A percentile compares a stretch with the other conserved stretches of the same genome.
phyloP scores from a whole-genome alignment of 371 early-diverging fungal genomes.

The Apophysomyces elegans region DNA sequence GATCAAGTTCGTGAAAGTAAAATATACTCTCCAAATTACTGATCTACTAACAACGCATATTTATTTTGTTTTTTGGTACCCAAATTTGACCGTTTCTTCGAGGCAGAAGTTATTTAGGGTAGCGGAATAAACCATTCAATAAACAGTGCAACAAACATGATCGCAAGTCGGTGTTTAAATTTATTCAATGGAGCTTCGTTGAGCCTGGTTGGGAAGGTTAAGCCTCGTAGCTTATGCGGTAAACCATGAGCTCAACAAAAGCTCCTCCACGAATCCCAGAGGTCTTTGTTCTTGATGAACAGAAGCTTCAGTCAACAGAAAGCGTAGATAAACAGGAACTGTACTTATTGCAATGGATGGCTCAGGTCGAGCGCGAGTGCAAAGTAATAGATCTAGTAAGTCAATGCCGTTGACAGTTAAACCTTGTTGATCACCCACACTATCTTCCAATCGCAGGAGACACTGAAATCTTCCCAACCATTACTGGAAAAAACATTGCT shows the following conservation, averaged over 20 bases:
- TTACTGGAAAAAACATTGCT: conserved; percentile 73
- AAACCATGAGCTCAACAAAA: conserved; percentile 5
- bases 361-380: conserved; percentile 71
- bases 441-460: conserved; percentile 45
- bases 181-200: no score
- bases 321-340: conserved; percentile 78
- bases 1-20: no score
- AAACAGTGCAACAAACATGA: no score
- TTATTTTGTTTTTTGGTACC: no score
- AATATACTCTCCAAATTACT: no score
- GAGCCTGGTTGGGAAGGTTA: background rate
- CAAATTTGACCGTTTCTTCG: no score
- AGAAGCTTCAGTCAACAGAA: conserved; percentile 59
- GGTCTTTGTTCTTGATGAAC: conserved; percentile 64
- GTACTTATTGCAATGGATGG: conserved; percentile 80
- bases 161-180: no score
- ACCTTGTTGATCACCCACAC: background rate
- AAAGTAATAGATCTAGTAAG: conserved; percentile 58
- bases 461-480: conserved; percentile 66
- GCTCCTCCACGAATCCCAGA: conserved; percentile 35
- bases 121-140: no score
- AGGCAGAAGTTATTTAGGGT: no score
- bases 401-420: background rate
- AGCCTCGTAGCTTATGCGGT: background rate
- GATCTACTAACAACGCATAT: no score